Evolutionary conservation across 2,329 filamentous ascomycete species (phyloP).

Genomic region (Colletotrichum sp.): DNA sequence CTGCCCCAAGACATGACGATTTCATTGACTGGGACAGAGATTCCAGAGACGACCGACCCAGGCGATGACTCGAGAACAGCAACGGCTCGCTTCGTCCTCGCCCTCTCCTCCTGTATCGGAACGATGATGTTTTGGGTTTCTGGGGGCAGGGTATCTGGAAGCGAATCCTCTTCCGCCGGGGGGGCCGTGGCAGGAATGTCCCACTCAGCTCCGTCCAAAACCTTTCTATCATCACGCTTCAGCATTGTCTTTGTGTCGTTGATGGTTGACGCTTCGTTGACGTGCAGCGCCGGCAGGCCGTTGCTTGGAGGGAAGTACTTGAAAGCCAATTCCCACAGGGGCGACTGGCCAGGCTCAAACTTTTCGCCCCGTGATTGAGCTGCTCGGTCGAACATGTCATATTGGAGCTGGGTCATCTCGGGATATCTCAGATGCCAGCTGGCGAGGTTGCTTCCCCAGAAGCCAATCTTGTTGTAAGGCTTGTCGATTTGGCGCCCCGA

Average conservation of each 20-base stretch:
- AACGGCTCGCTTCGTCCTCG: conserved; percentile 48
- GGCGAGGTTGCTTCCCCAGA: conserved; percentile 59
- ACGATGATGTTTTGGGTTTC: conserved; percentile 38
- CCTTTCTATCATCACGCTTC: conserved; percentile 26
- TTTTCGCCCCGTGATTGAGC: conserved; percentile 54
- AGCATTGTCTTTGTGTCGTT: conserved; percentile 23
- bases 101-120: conserved; percentile 33
- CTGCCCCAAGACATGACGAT: conserved; percentile 81
- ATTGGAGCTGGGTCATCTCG: conserved; percentile 66
- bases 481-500: conserved; percentile 64
- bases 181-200: conserved; percentile 28
- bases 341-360: conserved; percentile 57
- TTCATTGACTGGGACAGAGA: conserved; percentile 69
- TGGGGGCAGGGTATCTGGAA: conserved; percentile 40
- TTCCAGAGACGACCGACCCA: conserved; percentile 67
- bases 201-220: conserved; percentile 31
- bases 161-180: conserved; percentile 28
- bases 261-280: background rate
- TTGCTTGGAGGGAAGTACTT: conserved; percentile 58
- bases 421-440: conserved; percentile 69
- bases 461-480: conserved; percentile 60
- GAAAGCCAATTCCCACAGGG: conserved; percentile 62
- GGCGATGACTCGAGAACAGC: conserved; percentile 70
- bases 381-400: conserved; percentile 58
- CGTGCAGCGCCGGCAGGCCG: conserved; percentile 8